Evolutionary conservation across 148 eudicot species (phyloP), one percentile per base, ranked within the genome.

Genomic region (Mesembryanthemum crystallinum): DNA sequence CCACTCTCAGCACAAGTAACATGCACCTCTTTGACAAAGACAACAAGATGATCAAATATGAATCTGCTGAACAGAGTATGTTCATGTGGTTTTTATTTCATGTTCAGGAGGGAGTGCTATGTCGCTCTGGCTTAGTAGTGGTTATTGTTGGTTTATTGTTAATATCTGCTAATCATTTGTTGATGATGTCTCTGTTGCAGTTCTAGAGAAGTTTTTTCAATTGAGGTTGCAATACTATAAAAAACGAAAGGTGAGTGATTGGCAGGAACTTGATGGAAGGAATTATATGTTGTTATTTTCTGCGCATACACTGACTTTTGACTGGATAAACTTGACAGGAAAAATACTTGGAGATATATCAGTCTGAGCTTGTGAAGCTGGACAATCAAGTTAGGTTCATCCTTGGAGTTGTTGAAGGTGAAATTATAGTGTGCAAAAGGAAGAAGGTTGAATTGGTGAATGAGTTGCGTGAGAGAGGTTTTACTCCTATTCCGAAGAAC

Each of bases 11-110:
- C 88, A 95, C 96, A 7, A 90, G 88, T 70, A 95, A 95, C 86
- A 95, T 95, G 99, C 99, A 95, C 79, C 88, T 95, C 18, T 95
- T 95, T 78, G 94, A 91, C 49, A 61, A 87, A 17, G 85, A 87
- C 24, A 97, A 97, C 73, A 83, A 86, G 74, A 92, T 95, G 21
- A 90, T 88, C 86, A 90, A 88, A 85, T 95, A 92, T 80, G 92
- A 89, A 54, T 74, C 83, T 59, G 91, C 97, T 71, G 99, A 88
- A 79, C 88, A 92, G 70, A 91, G 99, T 95, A 91, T 25, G 92
- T 21, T 4, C 24, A 27, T 8, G 18, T 57, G 30, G 29, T 8
- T 5, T 47, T 18, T 35, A 2, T 64, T 64, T 25, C n/a, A 32
- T 27, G 14, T 3, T 64, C 24, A 6, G 4, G 5, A 21, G 39